Evolutionary conservation across 2,329 filamentous ascomycete genomes (phyloP).

Genomic region (Chrysosporium queenslandicum): DNA sequence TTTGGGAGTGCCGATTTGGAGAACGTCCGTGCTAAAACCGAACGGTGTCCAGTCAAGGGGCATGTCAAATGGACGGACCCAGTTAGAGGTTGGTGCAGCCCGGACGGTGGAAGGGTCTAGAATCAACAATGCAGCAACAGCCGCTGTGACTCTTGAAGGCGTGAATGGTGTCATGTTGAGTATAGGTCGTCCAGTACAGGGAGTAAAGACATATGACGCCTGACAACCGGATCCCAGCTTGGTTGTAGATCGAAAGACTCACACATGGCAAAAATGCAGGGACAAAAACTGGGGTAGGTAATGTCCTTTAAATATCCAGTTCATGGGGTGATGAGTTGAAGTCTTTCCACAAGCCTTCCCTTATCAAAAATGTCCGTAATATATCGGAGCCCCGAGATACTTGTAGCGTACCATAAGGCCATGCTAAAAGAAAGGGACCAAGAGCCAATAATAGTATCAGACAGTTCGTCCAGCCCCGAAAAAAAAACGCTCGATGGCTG

Average conservation of each 20-base stretch:
- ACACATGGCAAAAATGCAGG: not conserved
- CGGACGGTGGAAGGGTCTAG: not conserved
- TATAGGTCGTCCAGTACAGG: no score
- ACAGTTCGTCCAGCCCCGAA: no score
- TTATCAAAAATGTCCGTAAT: not conserved
- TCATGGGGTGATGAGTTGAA: not conserved
- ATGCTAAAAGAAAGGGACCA: no score
- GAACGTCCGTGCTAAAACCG: constrained; percentile 13
- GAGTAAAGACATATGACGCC: no score
- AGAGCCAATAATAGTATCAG: no score
- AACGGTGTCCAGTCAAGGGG: constrained; percentile 13
- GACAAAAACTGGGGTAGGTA: not conserved
- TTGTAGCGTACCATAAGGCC: not conserved
- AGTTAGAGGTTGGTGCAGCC: not conserved
- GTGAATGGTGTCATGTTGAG: no score
- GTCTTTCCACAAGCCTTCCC: not conserved
- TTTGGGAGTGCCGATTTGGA: constrained; percentile 14
- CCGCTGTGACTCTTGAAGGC: not conserved
- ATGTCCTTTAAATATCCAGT: not conserved
- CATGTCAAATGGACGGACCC: constrained; percentile 7
- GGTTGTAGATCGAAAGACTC: no score
- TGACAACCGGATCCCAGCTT: no score
- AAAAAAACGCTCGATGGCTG: no score
- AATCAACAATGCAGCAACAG: not conserved
- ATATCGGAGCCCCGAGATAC: not conserved